A percentile compares a stretch with the other conserved stretches of the same genome.
Evolutionary conservation across 2,329 filamentous ascomycete genomes (phyloP).

Genomic region (Cytospora piceicola): DNA sequence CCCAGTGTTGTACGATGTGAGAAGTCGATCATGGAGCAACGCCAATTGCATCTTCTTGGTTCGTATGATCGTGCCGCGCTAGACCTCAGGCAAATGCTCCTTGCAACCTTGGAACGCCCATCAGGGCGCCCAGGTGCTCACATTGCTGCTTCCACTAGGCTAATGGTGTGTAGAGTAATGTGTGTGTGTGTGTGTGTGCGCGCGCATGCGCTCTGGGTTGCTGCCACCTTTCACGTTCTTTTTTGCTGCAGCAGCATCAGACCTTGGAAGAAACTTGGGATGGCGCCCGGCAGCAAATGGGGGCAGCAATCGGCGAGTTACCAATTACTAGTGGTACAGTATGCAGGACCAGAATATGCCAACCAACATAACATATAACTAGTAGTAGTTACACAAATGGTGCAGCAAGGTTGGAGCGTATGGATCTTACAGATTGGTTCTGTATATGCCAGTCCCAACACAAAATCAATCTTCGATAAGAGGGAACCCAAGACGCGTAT

Average conservation of each 20-base stretch:
- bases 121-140: not conserved
- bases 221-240: not conserved
- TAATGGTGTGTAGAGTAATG: not conserved
- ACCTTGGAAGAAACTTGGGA: not conserved
- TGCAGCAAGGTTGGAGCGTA: not conserved
- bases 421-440: not conserved
- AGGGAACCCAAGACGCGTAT: not conserved
- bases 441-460: not conserved
- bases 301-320: not conserved
- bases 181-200: too few species aligned
- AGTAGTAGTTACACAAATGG: not conserved
- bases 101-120: not conserved
- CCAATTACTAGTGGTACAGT: too few species aligned
- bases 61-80: constrained; percentile 29
- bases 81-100: constrained; percentile 23
- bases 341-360: too few species aligned
- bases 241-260: not conserved
- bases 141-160: not conserved
- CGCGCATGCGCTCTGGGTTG: too few species aligned
- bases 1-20: not conserved
- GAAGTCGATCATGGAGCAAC: constrained; percentile 25
- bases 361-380: too few species aligned
- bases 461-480: not conserved
- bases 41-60: constrained; percentile 22
- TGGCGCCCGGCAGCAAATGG: not conserved